phyloP scores from a whole-genome alignment of 164 flowering plant genomes.

The Magnolia kwangsiensis region DNA sequence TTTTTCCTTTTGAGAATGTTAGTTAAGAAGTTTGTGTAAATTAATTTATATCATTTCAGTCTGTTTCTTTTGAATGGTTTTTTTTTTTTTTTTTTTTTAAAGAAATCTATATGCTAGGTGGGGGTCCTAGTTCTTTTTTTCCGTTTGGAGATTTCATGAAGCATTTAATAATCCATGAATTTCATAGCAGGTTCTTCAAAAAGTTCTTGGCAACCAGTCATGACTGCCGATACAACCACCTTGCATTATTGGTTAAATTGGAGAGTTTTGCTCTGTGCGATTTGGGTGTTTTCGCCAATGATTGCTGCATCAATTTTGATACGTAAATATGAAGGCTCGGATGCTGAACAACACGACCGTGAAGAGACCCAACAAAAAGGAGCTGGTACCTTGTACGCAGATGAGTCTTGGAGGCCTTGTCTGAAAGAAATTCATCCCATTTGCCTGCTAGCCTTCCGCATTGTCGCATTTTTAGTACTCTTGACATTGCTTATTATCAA shows the following conservation, averaged over 20 bases:
- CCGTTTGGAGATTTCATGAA: neutral
- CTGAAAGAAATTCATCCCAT: constrained; percentile 74
- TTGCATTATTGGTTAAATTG: constrained; percentile 80
- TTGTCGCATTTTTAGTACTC: constrained; percentile 56
- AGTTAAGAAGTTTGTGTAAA: too few species aligned
- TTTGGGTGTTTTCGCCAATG: constrained; percentile 47
- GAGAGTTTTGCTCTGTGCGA: constrained; percentile 66
- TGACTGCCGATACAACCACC: constrained; percentile 53
- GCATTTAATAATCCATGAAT: constrained; percentile 31
- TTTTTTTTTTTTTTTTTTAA: too few species aligned
- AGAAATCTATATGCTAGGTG: too few species aligned
- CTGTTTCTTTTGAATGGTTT: too few species aligned
- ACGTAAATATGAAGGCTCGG: constrained; percentile 53
- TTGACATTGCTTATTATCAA: constrained; percentile 43
- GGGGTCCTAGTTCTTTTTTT: too few species aligned
- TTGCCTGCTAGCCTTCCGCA: constrained; percentile 74
- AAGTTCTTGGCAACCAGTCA: constrained; percentile 63
- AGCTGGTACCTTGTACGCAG: constrained; percentile 51
- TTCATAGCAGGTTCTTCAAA: constrained; percentile 51
- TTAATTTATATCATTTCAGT: too few species aligned
- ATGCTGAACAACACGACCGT: constrained; percentile 10
- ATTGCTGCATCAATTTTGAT: constrained; percentile 46
- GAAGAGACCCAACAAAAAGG: constrained; percentile 24
- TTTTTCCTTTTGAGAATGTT: too few species aligned
- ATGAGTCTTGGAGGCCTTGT: constrained; percentile 88